Conservation (phyloP, 2,329 filamentous ascomycete genomes). For the Ophiocordyceps unilateralis region DNA sequence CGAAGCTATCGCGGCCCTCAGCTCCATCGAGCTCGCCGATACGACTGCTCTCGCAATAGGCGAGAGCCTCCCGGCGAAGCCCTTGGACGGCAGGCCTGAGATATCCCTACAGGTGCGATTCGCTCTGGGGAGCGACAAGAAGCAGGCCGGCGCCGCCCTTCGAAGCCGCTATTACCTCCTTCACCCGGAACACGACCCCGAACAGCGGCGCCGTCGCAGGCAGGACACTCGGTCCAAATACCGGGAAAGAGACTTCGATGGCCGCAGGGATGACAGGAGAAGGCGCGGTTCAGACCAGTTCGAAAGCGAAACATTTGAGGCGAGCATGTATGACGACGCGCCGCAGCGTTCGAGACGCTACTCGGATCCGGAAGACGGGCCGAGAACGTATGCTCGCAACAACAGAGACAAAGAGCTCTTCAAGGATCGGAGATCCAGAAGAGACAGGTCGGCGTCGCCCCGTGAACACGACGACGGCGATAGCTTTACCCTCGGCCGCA, state of each 20-base stretch:
- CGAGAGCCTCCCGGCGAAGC: conserved; percentile 53
- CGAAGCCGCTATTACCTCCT: conserved; percentile 84
- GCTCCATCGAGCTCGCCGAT: conserved; percentile 33
- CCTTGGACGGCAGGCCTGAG: conserved; percentile 49
- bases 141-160: conserved; percentile 59
- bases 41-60: conserved; percentile 37
- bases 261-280: conserved; percentile 12
- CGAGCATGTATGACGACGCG: conserved; percentile 68
- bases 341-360: conserved; percentile 8
- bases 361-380: conserved; percentile 11
- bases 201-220: conserved; percentile 46
- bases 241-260: conserved; percentile 34
- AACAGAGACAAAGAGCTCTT: conserved; percentile 49
- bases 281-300: conserved; percentile 25
- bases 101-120: conserved; percentile 54
- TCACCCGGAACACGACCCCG: conserved; percentile 76
- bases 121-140: conserved; percentile 60
- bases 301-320: conserved; percentile 44
- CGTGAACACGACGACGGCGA: conserved; percentile 22
- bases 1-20: conserved; percentile 36
- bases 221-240: conserved; percentile 42
- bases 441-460: conserved; percentile 37
- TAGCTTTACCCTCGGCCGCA: conserved; percentile 5
- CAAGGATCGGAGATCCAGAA: conserved; percentile 18
- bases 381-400: conserved; percentile 12